Percentiles rank a stretch among this genome's conserved stretches.
phyloP scores from a whole-genome alignment of 2,329 filamentous ascomycete species.

The Lachnellula suecica region DNA sequence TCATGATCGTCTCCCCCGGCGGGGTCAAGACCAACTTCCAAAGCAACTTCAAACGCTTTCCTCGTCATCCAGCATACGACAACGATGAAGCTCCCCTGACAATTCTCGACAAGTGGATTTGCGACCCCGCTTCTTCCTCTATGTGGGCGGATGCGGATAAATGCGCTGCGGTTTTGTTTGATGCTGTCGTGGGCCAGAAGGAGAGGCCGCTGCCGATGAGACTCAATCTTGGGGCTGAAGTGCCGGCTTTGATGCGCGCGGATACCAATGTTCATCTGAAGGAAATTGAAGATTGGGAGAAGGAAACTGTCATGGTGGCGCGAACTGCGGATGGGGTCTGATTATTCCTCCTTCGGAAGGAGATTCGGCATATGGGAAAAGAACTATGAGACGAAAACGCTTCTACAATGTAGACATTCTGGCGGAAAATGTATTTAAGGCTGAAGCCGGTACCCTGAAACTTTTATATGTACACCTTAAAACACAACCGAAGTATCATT shows the following conservation, averaged over 20 bases:
- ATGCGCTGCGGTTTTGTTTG: background rate
- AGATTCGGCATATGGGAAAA: too few species aligned
- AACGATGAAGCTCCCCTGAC: background rate
- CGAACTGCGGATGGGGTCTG: too few species aligned
- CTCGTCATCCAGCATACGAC: constrained; percentile 19
- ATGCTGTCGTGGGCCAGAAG: constrained; percentile 9
- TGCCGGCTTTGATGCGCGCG: background rate
- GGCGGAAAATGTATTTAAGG: too few species aligned
- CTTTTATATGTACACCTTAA: too few species aligned
- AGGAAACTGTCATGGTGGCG: background rate
- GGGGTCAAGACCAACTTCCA: constrained; percentile 38
- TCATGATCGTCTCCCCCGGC: constrained; percentile 40
- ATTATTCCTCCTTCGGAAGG: too few species aligned
- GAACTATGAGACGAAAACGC: too few species aligned
- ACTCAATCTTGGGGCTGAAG: background rate
- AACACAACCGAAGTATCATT: too few species aligned
- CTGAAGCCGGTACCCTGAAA: too few species aligned
- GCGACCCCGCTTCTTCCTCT: background rate
- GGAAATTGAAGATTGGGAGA: constrained; percentile 4
- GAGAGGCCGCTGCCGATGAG: constrained; percentile 2
- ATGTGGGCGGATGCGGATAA: background rate
- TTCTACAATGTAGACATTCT: too few species aligned
- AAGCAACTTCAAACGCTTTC: constrained; percentile 13
- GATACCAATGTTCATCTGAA: background rate
- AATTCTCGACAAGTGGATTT: background rate